phyloP scores from a whole-genome alignment of 805 yeast species.

The Monosporozyma unispora region DNA sequence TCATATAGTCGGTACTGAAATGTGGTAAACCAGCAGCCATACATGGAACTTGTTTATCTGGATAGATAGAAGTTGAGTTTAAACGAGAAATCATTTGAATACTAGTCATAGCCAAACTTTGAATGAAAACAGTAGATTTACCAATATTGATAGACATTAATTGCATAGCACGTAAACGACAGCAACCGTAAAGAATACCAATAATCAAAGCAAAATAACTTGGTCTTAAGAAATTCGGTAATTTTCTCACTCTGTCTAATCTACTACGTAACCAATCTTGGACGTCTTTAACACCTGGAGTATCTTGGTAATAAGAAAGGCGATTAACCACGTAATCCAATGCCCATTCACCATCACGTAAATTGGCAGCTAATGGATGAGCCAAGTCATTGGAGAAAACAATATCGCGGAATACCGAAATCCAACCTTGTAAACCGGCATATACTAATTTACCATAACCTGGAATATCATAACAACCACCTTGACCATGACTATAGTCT shows the following conservation, averaged over 20 bases:
- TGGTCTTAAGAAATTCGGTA: conserved; percentile 78
- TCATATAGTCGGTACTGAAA: conserved; percentile 81
- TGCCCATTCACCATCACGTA: conserved; percentile 85
- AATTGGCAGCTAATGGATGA: conserved; percentile 72
- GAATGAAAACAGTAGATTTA: conserved; percentile 62
- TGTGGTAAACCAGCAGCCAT: conserved; percentile 97
- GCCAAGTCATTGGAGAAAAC: conserved; percentile 68
- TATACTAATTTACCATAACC: conserved; percentile 63
- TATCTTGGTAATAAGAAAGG: conserved; percentile 42
- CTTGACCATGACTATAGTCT: conserved; percentile 62
- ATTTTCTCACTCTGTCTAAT: conserved; percentile 48
- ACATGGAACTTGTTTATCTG: conserved; percentile 53
- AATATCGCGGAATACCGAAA: conserved; percentile 51
- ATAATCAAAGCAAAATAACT: conserved; percentile 78
- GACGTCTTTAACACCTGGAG: conserved; percentile 44
- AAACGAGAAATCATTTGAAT: conserved; percentile 77
- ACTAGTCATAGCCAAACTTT: conserved; percentile 69
- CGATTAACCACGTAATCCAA: conserved; percentile 64
- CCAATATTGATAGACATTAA: conserved; percentile 48
- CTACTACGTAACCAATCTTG: conserved; percentile 63
- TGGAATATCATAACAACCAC: conserved; percentile 72
- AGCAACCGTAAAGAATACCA: conserved; percentile 77
- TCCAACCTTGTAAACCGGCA: conserved; percentile 94
- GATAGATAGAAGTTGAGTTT: conserved; percentile 66
- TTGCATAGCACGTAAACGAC: conserved; percentile 56